Evolutionary conservation across 1,284 basidiomycete species (phyloP).

Genomic region (Ustilago xerochloae): DNA sequence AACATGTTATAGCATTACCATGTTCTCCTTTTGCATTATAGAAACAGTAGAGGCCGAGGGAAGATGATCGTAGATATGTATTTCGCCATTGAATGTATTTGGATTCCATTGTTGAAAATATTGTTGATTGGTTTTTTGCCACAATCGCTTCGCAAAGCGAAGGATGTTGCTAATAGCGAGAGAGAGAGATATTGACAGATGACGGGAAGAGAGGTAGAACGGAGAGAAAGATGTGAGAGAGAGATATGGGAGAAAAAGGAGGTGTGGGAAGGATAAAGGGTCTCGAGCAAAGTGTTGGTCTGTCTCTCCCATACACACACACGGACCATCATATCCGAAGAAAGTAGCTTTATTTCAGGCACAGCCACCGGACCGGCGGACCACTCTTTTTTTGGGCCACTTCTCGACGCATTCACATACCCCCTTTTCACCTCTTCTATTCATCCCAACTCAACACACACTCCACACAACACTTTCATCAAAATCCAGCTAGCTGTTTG

Average conservation of each 20-base stretch:
- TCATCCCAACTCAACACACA: no score
- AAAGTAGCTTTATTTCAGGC: not conserved
- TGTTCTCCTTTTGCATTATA: slow-evolving; percentile 58
- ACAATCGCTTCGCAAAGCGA: not conserved
- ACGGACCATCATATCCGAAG: slow-evolving; percentile 1
- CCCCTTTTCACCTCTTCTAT: not conserved
- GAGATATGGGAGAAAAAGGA: not conserved
- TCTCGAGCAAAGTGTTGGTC: slow-evolving; percentile 11
- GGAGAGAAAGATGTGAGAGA: not conserved
- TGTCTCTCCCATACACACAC: no score
- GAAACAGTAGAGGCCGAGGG: slow-evolving; percentile 54
- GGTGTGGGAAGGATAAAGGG: not conserved
- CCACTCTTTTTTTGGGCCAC: not conserved
- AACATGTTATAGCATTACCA: slow-evolving; percentile 64
- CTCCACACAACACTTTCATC: no score
- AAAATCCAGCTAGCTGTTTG: no score
- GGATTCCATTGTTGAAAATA: slow-evolving; percentile 39
- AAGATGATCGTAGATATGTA: slow-evolving; percentile 33
- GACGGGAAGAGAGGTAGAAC: not conserved
- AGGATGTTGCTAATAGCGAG: not conserved
- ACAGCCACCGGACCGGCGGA: slow-evolving; percentile 9
- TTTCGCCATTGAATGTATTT: slow-evolving; percentile 47
- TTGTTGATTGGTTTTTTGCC: not conserved
- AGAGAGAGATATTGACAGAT: not conserved
- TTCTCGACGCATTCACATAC: not conserved